phyloP scores from a whole-genome alignment of 805 yeast genomes.

The Vanderwaltozyma yarrowii region DNA sequence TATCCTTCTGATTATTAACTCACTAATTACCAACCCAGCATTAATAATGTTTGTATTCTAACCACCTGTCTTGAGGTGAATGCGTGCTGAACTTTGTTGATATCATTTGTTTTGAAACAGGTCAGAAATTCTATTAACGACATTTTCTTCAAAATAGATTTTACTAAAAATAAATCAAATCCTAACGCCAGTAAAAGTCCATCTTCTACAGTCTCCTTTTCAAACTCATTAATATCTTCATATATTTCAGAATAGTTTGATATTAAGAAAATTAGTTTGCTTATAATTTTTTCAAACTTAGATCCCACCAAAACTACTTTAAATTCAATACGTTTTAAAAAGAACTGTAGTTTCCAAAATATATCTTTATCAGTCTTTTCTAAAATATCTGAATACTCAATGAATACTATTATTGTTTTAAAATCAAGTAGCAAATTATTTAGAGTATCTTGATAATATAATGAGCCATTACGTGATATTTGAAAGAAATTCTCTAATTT shows the following conservation, averaged over 20 bases:
- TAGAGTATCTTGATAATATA: slow-evolving; percentile 10
- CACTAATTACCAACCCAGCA: neutral
- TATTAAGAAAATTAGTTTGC: neutral
- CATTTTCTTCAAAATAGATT: neutral
- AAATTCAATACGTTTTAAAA: slow-evolving; percentile 5
- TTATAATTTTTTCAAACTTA: neutral
- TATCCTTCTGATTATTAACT: too few relatives aligned
- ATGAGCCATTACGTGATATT: neutral
- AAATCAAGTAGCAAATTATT: slow-evolving; percentile 8
- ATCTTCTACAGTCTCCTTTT: neutral
- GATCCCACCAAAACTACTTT: neutral
- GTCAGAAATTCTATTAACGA: slow-evolving; percentile 1
- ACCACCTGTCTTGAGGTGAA: neutral
- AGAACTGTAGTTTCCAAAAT: slow-evolving; percentile 17
- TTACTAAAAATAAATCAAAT: slow-evolving; percentile 5
- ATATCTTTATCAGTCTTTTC: slow-evolving; percentile 12
- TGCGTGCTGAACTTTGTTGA: too few relatives aligned
- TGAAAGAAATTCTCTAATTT: slow-evolving; percentile 16
- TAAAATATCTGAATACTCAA: slow-evolving; percentile 8
- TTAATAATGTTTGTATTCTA: neutral
- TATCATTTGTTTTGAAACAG: too few relatives aligned
- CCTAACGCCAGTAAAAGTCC: neutral
- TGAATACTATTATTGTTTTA: slow-evolving; percentile 9
- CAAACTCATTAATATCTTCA: neutral
- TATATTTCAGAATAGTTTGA: neutral